These are phyloP conservation scores for Verticillium albo-atrum DNA, from an alignment of 2,329 filamentous ascomycete genomes.

Conservation along the genomic window DNA sequence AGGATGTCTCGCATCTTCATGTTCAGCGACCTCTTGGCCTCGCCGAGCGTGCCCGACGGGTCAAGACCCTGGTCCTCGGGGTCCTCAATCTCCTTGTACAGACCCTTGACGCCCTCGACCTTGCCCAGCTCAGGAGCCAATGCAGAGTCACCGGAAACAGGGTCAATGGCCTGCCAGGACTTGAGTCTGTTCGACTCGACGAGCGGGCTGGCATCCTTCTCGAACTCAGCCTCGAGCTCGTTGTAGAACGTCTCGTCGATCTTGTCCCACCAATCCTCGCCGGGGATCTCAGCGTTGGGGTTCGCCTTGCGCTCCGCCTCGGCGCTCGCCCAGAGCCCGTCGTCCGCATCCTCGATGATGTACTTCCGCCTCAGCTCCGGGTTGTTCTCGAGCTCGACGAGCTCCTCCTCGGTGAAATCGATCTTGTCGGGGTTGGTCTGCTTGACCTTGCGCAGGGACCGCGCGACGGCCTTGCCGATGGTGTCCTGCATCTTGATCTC, in stretches of 20 bases:
- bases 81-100: conserved; percentile 44
- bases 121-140: conserved; percentile 46
- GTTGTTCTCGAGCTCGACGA: conserved; percentile 32
- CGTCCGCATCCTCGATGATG: conserved; percentile 18
- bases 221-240: conserved; percentile 15
- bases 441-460: conserved; percentile 37
- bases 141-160: conserved; percentile 32
- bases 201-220: conserved; percentile 19
- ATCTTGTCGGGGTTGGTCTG: conserved; percentile 36
- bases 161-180: conserved; percentile 22
- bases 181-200: conserved; percentile 27
- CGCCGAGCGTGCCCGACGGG: conserved; percentile 44
- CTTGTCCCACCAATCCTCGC: conserved; percentile 6
- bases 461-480: conserved; percentile 34
- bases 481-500: conserved; percentile 38
- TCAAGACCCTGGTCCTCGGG: conserved; percentile 47
- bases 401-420: conserved; percentile 53
- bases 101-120: conserved; percentile 47
- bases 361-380: conserved; percentile 34
- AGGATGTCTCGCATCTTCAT: conserved; percentile 48
- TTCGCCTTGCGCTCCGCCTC: conserved; percentile 1
- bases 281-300: conserved; percentile 11
- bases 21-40: conserved; percentile 51
- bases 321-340: conserved; percentile 1
- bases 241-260: conserved; percentile 19